Percentiles rank a stretch among this genome's conserved stretches.
Evolutionary conservation across 768 basidiomycete genomes (phyloP).

Genomic region (Leccinum disarticulatum): DNA sequence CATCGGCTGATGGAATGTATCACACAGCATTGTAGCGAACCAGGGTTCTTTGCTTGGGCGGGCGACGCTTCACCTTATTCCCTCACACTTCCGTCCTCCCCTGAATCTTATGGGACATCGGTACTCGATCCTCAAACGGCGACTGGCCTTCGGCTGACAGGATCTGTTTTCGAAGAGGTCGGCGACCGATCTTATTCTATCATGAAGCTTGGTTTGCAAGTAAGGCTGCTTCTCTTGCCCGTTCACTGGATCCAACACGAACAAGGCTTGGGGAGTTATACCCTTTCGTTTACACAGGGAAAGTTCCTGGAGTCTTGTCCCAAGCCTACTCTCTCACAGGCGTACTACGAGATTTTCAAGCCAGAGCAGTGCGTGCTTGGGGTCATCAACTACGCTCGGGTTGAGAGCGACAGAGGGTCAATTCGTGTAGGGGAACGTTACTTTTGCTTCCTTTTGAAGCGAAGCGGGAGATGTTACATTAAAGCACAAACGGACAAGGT

Average conservation of each 20-base stretch:
- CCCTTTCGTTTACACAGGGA: conserved; percentile 15
- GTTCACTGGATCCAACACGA: conserved; percentile 6
- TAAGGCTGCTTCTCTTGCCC: conserved; percentile 13
- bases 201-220: conserved; percentile 14
- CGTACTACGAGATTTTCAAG: conserved; percentile 17
- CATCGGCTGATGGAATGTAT: conserved; percentile 11
- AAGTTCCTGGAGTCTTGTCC: conserved; percentile 10
- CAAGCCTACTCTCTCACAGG: conserved; percentile 10
- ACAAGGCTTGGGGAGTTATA: conserved; percentile 5
- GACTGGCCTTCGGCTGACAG: conserved; percentile 10
- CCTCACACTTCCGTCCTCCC: conserved; percentile 8
- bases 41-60: conserved; percentile 18
- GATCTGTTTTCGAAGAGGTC: conserved; percentile 15
- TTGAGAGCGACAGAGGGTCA: conserved; percentile 6
- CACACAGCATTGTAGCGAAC: conserved; percentile 8
- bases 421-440: conserved; percentile 13
- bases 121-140: conserved; percentile 1
- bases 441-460: conserved; percentile 14
- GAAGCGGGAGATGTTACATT: conserved; percentile 6
- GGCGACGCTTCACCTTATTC: conserved; percentile 14
- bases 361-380: conserved; percentile 18
- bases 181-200: conserved; percentile 18
- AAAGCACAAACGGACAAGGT: conserved; percentile 17
- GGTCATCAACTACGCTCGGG: conserved; percentile 14
- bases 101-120: conserved; percentile 7